These are phyloP conservation scores for Phoma sp. DNA, from an alignment of 2,329 filamentous ascomycete genomes.

Conservation along the genomic window DNA sequence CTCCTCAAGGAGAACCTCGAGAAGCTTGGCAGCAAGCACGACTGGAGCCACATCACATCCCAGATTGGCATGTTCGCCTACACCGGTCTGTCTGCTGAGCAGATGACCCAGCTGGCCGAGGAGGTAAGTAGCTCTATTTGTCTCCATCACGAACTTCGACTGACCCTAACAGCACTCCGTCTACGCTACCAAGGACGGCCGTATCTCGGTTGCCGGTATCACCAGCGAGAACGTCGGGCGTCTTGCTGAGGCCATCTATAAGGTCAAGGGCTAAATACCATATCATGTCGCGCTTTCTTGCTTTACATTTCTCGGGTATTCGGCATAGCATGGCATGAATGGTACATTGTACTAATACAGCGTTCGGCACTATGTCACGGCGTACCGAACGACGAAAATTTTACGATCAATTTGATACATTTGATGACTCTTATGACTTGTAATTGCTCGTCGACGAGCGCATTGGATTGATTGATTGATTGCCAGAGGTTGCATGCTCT, in stretches of 20 bases:
- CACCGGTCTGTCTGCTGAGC: constrained; percentile 86
- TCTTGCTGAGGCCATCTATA: constrained; percentile 82
- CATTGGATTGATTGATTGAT: too few species aligned
- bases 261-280: constrained; percentile 68
- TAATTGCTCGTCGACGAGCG: background rate
- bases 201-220: constrained; percentile 86
- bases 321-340: constrained; percentile 26
- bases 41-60: constrained; percentile 98
- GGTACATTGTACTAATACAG: constrained; percentile 29
- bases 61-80: constrained; percentile 99
- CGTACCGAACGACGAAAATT: constrained; percentile 9
- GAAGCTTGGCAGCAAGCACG: constrained; percentile 91
- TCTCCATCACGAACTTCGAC: background rate
- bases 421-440: background rate
- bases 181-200: constrained; percentile 92
- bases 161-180: constrained; percentile 73
- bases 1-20: constrained; percentile 94
- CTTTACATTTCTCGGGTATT: constrained; percentile 13
- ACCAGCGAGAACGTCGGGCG: constrained; percentile 79
- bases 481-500: too few species aligned
- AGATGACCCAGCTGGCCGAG: constrained; percentile 90
- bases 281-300: constrained; percentile 4
- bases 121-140: constrained; percentile 61
- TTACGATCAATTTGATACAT: background rate
- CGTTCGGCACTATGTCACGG: constrained; percentile 10